phyloP scores from a whole-genome alignment of 2,329 filamentous ascomycete species.

The Fusarium newnesense region DNA sequence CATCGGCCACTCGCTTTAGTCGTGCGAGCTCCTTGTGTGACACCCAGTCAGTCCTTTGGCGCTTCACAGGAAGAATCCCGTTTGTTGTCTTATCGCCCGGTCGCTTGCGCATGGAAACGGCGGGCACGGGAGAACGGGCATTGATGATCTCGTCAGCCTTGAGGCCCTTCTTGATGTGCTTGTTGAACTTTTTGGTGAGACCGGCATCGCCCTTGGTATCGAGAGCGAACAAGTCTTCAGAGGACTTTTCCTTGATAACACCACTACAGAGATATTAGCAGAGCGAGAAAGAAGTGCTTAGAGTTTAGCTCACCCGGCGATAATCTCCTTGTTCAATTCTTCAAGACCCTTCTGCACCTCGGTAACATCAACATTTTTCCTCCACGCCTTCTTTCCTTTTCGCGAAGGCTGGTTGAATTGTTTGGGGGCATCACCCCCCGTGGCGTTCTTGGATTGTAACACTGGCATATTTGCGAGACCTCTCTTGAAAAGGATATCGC shows the following conservation, averaged over 20 bases:
- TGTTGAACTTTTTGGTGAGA: constrained; percentile 71
- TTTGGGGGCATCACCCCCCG: constrained; percentile 71
- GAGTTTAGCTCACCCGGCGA: constrained; percentile 74
- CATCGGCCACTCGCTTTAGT: constrained; percentile 82
- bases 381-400: constrained; percentile 98
- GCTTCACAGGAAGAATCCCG: constrained; percentile 79
- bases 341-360: constrained; percentile 86
- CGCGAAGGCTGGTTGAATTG: constrained; percentile 90
- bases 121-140: constrained; percentile 82
- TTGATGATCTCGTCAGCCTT: constrained; percentile 94
- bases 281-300: neutral
- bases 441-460: constrained; percentile 57
- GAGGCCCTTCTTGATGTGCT: constrained; percentile 78
- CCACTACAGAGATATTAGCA: constrained; percentile 66
- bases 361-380: constrained; percentile 95
- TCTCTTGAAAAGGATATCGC: constrained; percentile 17
- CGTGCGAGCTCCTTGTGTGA: constrained; percentile 85
- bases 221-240: constrained; percentile 85
- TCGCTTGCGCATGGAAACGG: constrained; percentile 83
- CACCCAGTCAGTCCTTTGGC: constrained; percentile 80
- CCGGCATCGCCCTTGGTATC: constrained; percentile 78
- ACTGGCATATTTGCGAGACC: constrained; percentile 61
- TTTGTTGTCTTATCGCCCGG: constrained; percentile 75
- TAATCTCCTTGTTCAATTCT: constrained; percentile 87
- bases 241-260: constrained; percentile 83